Percentiles rank a stretch among this genome's conserved stretches.
Conservation (phyloP, 2,329 filamentous ascomycete genomes). For the Botrytis galanthina region DNA sequence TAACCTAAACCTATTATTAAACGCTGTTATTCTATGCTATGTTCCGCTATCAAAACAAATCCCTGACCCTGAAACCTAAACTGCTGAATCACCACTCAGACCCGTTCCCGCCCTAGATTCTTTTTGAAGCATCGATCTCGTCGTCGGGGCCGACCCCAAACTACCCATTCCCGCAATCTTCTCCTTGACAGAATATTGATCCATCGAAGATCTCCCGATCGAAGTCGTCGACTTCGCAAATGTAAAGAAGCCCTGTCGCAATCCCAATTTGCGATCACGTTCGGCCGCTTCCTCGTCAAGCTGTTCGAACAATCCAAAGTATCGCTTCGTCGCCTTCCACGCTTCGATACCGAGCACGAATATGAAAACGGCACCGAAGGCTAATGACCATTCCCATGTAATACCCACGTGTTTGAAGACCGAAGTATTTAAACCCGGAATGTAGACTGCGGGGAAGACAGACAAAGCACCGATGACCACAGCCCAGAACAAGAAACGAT, state of each 20-base stretch:
- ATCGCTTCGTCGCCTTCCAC: conserved; percentile 66
- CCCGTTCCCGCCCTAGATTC: neutral
- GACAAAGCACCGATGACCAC: conserved; percentile 56
- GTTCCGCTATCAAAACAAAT: neutral
- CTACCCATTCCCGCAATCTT: conserved; percentile 23
- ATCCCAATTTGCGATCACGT: neutral
- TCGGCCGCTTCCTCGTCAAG: neutral
- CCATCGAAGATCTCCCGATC: neutral
- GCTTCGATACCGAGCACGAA: conserved; percentile 64
- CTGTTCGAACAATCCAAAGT: conserved; percentile 17
- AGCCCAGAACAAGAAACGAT: conserved; percentile 69
- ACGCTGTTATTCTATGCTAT: neutral
- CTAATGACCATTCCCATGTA: conserved; percentile 67
- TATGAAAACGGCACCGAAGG: conserved; percentile 57
- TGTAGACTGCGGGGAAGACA: conserved; percentile 63
- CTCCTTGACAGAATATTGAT: conserved; percentile 22
- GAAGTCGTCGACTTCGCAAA: conserved; percentile 2
- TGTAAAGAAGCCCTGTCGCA: conserved; percentile 13
- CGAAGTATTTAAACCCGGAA: conserved; percentile 62
- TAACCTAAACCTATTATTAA: neutral
- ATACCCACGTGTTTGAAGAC: conserved; percentile 68
- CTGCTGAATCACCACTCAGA: neutral
- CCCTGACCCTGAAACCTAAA: neutral
- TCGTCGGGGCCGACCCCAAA: neutral
- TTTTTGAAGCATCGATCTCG: neutral